Base-by-base conservation (phyloP, 345 rosid genomes). In the Cochlearia excelsa region DNA sequence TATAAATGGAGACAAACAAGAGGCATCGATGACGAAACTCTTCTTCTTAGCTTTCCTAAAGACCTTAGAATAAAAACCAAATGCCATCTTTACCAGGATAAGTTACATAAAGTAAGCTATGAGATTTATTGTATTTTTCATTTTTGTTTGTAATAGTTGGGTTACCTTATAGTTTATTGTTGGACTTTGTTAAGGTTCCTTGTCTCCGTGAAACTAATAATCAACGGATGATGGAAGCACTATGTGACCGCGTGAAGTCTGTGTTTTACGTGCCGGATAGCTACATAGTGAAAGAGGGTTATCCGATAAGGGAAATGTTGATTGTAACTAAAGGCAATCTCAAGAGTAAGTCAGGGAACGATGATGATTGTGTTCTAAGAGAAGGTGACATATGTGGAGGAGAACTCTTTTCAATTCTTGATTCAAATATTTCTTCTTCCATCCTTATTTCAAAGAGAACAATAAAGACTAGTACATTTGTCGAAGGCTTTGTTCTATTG, bases 361-460 rank as follows among this genome's bases (percentile, higher is more conserved):
- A n/a, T n/a, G 74, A 80, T 27, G 44, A 71, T 4, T 77, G 9
- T 51, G 1, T 9, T 37, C 78, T 85, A 26, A 38, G 67, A 23
- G 77, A 75, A 3, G 81, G 90, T 51, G 90, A 82, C 42, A 74
- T 85, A 63, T 78, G 84, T 39, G 90, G 88, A 41, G 94, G 84
- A 29, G 80, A 82, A 67, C 82, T 78, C 30, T 75, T 82, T 7
- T 69, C 83, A 79, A 77, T 81, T 5, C 68, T 82, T 68, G 81
- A 74, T 73, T 80, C 82, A 2, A 73, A 72, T n/a, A n/a, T n/a
- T n/a, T n/a, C n/a, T n/a, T n/a, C n/a, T 4, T 53, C 72, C 28
- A 77, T 76, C 2, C 89, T 87, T 10, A 70, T 50, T 11, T 85
- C 92, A 3, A 69, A 62, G 9, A 54, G 82, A 55, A 81, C 87